Evolutionary conservation across 2,329 filamentous ascomycete species (phyloP), one percentile per base, ranked within the genome.

Genomic region (Botrytis squamosa): DNA sequence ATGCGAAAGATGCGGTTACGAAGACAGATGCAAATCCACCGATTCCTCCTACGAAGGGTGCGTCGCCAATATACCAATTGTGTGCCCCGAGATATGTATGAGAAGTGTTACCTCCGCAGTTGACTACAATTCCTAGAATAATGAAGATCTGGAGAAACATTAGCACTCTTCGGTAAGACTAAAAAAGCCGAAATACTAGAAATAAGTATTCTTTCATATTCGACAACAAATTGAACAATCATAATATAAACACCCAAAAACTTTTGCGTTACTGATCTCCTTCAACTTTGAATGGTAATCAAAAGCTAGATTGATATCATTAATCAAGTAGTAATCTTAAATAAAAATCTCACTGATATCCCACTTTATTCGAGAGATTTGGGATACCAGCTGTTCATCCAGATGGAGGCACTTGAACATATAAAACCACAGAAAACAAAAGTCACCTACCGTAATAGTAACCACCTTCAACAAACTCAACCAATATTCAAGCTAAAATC

Each of bases 1-100:
- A 91, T 42, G 89, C 88, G 79, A 91, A 91, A 73, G 83, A 85
- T 29, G 87, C 88, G 0, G 87, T 89, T 20, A 89, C 87, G 76
- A 89, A 89, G 62, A 91, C 89, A 33, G 88, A 90, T 0, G 89
- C 89, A 76, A 92, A 91, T 1, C 89, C 89, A 57, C 89, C 89
- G 29, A 91, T 89, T 0, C 90, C 90, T 3, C 85, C 87, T 1
- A 91, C 89, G 77, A 92, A 91, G 0, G 90, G 90, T 2, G 89
- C 89, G 44, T 86, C 89, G 0, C 86, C 87, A 2, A 88, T 83
- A 73, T 87, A 84, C 86, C 88, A 91, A 78, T 90, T 85, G 74
- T 85, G 83, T 7, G 84, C 87, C 12, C 89, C 89, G 40, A 90
- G 88, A 74, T 90, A 90, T 68, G 83, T 81, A 71, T 86, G 84